Base-by-base conservation (phyloP, 192 early-diverging fungal species). In the Entomortierella parvispora region DNA sequence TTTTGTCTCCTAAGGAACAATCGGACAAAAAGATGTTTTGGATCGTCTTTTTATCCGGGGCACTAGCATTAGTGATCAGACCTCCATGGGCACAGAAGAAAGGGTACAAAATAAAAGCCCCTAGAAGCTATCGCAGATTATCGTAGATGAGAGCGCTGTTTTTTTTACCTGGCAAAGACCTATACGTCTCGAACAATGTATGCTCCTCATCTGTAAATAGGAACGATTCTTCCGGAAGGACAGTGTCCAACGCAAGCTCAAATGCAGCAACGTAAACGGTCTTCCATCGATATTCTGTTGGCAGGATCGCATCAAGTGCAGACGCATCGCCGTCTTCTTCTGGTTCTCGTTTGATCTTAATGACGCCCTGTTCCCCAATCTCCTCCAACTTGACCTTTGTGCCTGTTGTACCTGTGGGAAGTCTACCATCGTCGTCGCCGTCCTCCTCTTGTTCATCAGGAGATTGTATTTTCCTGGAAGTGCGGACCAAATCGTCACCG, bases 191-290 rank as follows among this genome's bases (percentile, higher is more conserved):
- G 45, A 82, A 71, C 9, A 80, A 14, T 18, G 65, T 28, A 4
- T 66, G 49, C 40, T 84, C 83, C 23, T 84, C 69, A 14, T 82
- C 72, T 12, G 62, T 76, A 23, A 84, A 82, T 14, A 84, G 53
- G 47, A 72, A 79, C 2, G 62, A 50, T 20, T 84, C 83, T 12
- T 74, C 69, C 6, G 79, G 78, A 2, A 84, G 46, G 11, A 84
- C 83, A 4, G 81, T 80, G 11, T 82, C 69, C 47, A 84, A 43
- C 0, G 81, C 81, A 11, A 74, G 37, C 14, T 78, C 65, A 29
- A 82, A 77, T 15, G 71, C 78, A 23, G 81, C 81, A 1, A 76
- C 70, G 42, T 84, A 84, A 47, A 84, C 81, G 0, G 83, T 82
- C 47, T 62, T 83, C 74, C 74, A 77, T 9, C 61, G 50, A 46